Evolutionary conservation across 306 rosid genomes (phyloP).

Genomic region (Abrus precatorius): DNA sequence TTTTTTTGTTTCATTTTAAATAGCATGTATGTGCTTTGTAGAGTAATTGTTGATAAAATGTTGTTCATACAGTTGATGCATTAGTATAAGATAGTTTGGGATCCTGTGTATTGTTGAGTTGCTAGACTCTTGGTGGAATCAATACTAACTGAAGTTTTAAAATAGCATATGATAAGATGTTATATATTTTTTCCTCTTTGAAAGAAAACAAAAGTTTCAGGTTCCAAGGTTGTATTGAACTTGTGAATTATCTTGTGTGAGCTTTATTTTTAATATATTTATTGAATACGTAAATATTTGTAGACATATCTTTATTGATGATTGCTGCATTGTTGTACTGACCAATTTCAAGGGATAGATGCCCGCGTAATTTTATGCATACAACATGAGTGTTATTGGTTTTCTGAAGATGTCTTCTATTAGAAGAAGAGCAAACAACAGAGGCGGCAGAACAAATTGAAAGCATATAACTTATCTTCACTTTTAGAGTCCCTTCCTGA

Average conservation of each 20-base stretch:
- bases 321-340: constrained; percentile 14
- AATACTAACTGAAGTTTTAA: neutral
- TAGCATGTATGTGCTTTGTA: neutral
- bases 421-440: constrained; percentile 60
- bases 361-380: constrained; percentile 2
- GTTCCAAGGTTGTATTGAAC: neutral
- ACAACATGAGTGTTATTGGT: constrained; percentile 12
- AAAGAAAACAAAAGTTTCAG: neutral
- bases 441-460: constrained; percentile 73
- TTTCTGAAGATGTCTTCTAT: constrained; percentile 38
- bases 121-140: neutral
- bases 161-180: neutral
- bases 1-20: constrained; percentile 1
- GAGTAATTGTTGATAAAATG: constrained; percentile 15
- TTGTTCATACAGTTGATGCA: constrained; percentile 11
- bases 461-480: constrained; percentile 75
- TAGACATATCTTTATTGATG: neutral
- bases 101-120: constrained; percentile 19
- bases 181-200: neutral
- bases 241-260: neutral
- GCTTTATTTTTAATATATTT: neutral
- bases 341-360: neutral
- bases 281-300: constrained; percentile 11
- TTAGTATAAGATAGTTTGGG: neutral
- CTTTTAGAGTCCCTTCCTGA: constrained; percentile 77